phyloP scores from a whole-genome alignment of 129 eudicot genomes.

The Lactuca saligna region DNA sequence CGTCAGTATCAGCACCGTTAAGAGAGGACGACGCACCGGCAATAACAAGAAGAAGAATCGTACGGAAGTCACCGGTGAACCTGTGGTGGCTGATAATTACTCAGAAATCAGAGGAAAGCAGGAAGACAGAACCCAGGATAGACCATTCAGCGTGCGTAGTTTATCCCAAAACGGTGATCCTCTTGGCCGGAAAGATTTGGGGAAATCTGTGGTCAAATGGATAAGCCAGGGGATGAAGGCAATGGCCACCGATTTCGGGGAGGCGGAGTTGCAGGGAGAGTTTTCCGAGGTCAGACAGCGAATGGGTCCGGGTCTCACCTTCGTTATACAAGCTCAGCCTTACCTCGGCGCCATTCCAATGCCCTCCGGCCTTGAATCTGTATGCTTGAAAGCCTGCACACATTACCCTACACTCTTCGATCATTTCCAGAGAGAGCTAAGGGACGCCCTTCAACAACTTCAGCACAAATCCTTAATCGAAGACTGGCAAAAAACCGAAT shows the following conservation, averaged over 20 bases:
- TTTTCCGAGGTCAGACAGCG: slow-evolving; percentile 60
- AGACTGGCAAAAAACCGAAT: slow-evolving; percentile 68
- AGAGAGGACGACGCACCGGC: slow-evolving; percentile 8
- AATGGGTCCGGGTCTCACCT: slow-evolving; percentile 91
- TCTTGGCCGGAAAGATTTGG: slow-evolving; percentile 72
- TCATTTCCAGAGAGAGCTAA: slow-evolving; percentile 88
- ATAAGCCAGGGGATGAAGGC: slow-evolving; percentile 84
- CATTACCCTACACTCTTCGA: slow-evolving; percentile 93
- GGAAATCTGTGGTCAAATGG: slow-evolving; percentile 78
- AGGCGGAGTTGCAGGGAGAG: slow-evolving; percentile 77
- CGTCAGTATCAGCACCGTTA: not conserved
- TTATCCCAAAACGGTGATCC: slow-evolving; percentile 78
- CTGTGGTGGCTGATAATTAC: not conserved
- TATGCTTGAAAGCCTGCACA: slow-evolving; percentile 84
- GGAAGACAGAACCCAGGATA: slow-evolving; percentile 4
- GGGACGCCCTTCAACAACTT: slow-evolving; percentile 66
- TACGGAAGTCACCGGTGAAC: not conserved
- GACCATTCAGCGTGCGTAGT: slow-evolving; percentile 37
- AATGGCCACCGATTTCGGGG: slow-evolving; percentile 76
- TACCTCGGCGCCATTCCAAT: slow-evolving; percentile 79
- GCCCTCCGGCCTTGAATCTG: slow-evolving; percentile 79
- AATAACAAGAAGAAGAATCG: not conserved
- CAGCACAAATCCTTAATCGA: slow-evolving; percentile 37
- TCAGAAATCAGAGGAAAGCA: not conserved
- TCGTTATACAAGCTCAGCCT: slow-evolving; percentile 90